These are phyloP conservation scores for Fusarium staphyleae DNA, from an alignment of 2,329 filamentous ascomycete genomes.

Conservation along the genomic window DNA sequence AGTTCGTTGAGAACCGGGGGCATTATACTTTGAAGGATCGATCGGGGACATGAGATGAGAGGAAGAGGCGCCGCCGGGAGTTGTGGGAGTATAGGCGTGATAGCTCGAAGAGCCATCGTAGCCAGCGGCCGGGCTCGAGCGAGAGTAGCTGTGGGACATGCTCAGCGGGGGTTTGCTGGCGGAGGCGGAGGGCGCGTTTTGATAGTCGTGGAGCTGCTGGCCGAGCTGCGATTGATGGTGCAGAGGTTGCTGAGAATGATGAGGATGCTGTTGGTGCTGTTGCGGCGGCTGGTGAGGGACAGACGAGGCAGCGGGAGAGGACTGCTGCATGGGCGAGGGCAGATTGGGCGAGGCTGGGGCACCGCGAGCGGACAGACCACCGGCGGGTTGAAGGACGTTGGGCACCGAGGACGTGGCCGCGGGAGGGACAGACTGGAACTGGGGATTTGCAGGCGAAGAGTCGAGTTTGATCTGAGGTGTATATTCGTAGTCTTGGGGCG, in stretches of 20 bases:
- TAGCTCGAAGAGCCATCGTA: conserved; percentile 63
- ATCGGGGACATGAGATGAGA: conserved; percentile 70
- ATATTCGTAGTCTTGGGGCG: conserved; percentile 60
- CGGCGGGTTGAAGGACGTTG: conserved; percentile 66
- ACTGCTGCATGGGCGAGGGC: conserved; percentile 55
- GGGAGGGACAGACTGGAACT: conserved; percentile 50
- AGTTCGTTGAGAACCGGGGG: conserved; percentile 65
- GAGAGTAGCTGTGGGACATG: conserved; percentile 78
- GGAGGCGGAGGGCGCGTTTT: conserved; percentile 44
- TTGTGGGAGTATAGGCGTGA: conserved; percentile 67
- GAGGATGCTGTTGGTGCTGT: conserved; percentile 46
- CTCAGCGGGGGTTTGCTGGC: conserved; percentile 72
- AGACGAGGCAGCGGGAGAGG: conserved; percentile 44
- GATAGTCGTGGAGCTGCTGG: conserved; percentile 59
- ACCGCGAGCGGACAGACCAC: conserved; percentile 47
- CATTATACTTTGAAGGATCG: conserved; percentile 60
- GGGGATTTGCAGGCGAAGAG: conserved; percentile 50
- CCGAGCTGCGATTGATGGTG: conserved; percentile 58
- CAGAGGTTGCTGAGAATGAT: conserved; percentile 44
- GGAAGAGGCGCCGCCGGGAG: conserved; percentile 63
- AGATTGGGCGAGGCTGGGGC: conserved; percentile 50
- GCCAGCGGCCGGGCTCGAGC: conserved; percentile 76
- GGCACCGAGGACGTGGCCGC: conserved; percentile 56
- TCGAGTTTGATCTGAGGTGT: conserved; percentile 61
- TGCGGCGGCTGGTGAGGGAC: conserved; percentile 47